Conservation (phyloP, 495 filamentous ascomycete genomes). For the Trichocladium antarcticum region DNA sequence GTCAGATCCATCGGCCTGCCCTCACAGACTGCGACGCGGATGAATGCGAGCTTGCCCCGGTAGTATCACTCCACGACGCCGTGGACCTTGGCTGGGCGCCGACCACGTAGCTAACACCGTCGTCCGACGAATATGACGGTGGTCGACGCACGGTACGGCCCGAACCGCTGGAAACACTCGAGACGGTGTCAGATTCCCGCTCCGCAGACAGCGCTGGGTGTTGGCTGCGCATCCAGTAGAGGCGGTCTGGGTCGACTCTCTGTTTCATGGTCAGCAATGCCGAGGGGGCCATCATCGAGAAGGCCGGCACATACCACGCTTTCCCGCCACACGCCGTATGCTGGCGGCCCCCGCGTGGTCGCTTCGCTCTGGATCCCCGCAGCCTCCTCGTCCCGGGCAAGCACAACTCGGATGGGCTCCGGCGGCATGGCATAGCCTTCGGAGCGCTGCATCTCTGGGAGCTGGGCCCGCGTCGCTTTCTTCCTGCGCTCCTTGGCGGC, state of each 20-base stretch:
- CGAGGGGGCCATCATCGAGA: background rate
- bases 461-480: background rate
- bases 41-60: slow-evolving; percentile 27
- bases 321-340: slow-evolving; percentile 77
- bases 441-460: slow-evolving; percentile 37
- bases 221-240: slow-evolving; percentile 64
- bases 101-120: slow-evolving; percentile 58
- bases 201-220: slow-evolving; percentile 17
- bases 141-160: slow-evolving; percentile 36
- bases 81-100: slow-evolving; percentile 48
- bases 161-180: background rate
- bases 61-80: slow-evolving; percentile 19
- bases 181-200: slow-evolving; percentile 10
- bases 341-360: slow-evolving; percentile 59
- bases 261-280: slow-evolving; percentile 19
- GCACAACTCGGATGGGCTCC: slow-evolving; percentile 50
- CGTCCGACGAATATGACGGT: slow-evolving; percentile 60
- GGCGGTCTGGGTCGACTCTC: slow-evolving; percentile 67
- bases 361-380: slow-evolving; percentile 41
- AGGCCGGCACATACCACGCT: slow-evolving; percentile 56
- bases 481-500: slow-evolving; percentile 32
- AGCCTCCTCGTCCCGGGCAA: slow-evolving; percentile 53
- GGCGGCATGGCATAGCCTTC: slow-evolving; percentile 50
- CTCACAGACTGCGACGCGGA: slow-evolving; percentile 28
- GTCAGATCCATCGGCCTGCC: slow-evolving; percentile 16